phyloP scores from a whole-genome alignment of 768 basidiomycete genomes.

The Russula olivacea region DNA sequence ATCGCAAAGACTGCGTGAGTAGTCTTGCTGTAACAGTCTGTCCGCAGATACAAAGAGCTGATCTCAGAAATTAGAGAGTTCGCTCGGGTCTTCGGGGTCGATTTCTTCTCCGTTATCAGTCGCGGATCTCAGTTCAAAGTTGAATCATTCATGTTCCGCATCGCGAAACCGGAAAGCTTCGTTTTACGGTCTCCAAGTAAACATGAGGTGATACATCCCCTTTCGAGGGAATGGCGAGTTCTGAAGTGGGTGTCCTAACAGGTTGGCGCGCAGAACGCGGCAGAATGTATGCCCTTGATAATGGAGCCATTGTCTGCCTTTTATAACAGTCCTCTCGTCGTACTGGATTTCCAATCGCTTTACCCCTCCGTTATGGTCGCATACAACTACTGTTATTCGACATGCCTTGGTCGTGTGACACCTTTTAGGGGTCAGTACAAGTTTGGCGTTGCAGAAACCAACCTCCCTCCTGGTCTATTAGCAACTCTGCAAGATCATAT shows the following conservation, averaged over 20 bases:
- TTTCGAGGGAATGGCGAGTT: background rate
- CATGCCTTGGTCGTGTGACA: constrained; percentile 84
- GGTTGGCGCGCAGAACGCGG: constrained; percentile 95
- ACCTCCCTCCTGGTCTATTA: constrained; percentile 61
- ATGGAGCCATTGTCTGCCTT: constrained; percentile 93
- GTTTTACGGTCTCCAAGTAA: constrained; percentile 87
- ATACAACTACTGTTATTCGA: constrained; percentile 96
- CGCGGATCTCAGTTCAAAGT: constrained; percentile 98
- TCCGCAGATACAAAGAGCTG: background rate
- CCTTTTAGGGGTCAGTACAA: constrained; percentile 86
- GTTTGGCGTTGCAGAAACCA: constrained; percentile 75
- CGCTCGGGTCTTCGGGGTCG: constrained; percentile 94
- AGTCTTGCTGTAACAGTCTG: background rate
- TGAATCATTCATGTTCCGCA: constrained; percentile 96
- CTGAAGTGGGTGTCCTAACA: constrained; percentile 31
- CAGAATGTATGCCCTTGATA: constrained; percentile 91
- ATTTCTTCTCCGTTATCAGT: constrained; percentile 92
- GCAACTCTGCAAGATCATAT: constrained; percentile 70
- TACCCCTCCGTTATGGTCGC: constrained; percentile 99
- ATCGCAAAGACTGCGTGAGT: constrained; percentile 87
- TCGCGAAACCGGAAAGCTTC: constrained; percentile 92
- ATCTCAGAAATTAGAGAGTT: constrained; percentile 64
- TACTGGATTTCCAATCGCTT: constrained; percentile 93
- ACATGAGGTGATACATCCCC: constrained; percentile 50
- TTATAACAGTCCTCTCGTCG: constrained; percentile 87